These are phyloP conservation scores for Tricholoma furcatifolium DNA, from an alignment of 768 basidiomycete species.

Conservation along the genomic window DNA sequence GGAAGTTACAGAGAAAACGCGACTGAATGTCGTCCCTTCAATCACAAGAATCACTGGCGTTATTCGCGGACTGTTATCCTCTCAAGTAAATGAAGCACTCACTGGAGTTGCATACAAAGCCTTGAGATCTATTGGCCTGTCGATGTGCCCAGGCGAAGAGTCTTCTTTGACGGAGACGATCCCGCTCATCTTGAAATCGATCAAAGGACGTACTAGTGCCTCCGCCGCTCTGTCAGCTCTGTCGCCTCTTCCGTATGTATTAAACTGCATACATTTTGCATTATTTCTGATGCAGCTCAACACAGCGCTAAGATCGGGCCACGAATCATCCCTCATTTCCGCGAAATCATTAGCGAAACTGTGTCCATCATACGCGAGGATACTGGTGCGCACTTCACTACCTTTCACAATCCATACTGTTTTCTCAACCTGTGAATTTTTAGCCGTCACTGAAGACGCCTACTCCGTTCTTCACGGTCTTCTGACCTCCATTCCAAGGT, in stretches of 20 bases:
- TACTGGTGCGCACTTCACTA: slow-evolving; percentile 27
- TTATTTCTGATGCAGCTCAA: background rate
- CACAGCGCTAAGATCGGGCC: slow-evolving; percentile 81
- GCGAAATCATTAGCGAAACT: slow-evolving; percentile 62
- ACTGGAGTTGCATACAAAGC: slow-evolving; percentile 53
- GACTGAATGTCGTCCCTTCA: slow-evolving; percentile 47
- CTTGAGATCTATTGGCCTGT: slow-evolving; percentile 55
- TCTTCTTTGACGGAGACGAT: slow-evolving; percentile 54
- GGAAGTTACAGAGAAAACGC: slow-evolving; percentile 52
- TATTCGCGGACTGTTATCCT: slow-evolving; percentile 48
- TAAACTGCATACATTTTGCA: background rate
- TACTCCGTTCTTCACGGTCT: slow-evolving; percentile 62
- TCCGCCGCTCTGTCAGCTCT: slow-evolving; percentile 52
- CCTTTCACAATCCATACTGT: background rate
- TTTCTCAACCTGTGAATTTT: background rate
- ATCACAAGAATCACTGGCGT: slow-evolving; percentile 52
- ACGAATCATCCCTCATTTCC: slow-evolving; percentile 84
- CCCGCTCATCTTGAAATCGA: slow-evolving; percentile 52
- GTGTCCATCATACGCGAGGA: slow-evolving; percentile 45
- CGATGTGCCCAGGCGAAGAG: slow-evolving; percentile 68
- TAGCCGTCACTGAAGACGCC: slow-evolving; percentile 33
- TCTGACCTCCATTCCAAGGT: slow-evolving; percentile 74
- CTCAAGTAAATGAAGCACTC: slow-evolving; percentile 38
- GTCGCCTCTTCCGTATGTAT: slow-evolving; percentile 58
- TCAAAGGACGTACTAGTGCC: slow-evolving; percentile 37